Evolutionary conservation across 441 rosid genomes (phyloP).

Genomic region (Sinapis alba): DNA sequence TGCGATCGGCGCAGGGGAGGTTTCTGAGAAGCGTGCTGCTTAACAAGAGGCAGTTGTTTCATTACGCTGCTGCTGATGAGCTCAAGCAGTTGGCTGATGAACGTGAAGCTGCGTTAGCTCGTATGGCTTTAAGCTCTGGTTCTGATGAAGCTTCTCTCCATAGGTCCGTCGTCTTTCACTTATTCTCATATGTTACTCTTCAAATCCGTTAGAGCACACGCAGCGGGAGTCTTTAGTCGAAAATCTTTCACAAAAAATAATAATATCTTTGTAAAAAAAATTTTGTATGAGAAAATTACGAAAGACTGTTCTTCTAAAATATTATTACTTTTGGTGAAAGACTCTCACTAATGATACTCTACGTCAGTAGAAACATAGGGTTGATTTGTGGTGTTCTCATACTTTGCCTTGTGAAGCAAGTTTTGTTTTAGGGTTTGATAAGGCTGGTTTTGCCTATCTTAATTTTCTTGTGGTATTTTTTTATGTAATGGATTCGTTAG

Average conservation of each 20-base stretch:
- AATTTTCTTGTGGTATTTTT: background rate
- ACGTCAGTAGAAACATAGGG: too few relatives aligned
- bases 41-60: constrained; percentile 74
- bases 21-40: constrained; percentile 67
- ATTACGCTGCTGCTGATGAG: constrained; percentile 71
- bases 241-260: too few relatives aligned
- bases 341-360: too few relatives aligned
- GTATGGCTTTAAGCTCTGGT: constrained; percentile 63
- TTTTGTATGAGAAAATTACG: too few relatives aligned
- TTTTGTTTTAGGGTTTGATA: background rate
- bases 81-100: constrained; percentile 64
- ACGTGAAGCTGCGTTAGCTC: constrained; percentile 59
- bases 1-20: constrained; percentile 64
- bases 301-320: too few relatives aligned
- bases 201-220: too few relatives aligned
- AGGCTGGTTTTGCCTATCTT: background rate
- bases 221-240: too few relatives aligned
- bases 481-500: background rate
- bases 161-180: constrained; percentile 49
- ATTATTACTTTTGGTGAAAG: too few relatives aligned
- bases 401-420: background rate
- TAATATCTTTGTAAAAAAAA: too few relatives aligned
- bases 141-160: constrained; percentile 79
- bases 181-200: too few relatives aligned
- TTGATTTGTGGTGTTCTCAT: too few relatives aligned